Evolutionary conservation across 2,329 filamentous ascomycete species (phyloP).

Genomic region (Paraphoma sp.): DNA sequence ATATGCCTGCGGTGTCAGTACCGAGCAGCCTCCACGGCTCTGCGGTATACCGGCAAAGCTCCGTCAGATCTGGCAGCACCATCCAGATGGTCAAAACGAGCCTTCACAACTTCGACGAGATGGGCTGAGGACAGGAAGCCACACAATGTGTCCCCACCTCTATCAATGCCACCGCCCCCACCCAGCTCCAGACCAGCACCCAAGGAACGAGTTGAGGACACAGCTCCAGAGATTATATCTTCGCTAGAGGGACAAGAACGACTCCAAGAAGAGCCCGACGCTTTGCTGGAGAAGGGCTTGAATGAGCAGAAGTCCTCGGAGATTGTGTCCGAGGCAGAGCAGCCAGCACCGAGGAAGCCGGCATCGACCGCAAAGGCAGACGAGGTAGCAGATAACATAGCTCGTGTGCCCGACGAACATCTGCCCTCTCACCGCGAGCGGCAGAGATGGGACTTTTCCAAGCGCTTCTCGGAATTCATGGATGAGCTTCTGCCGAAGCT

Average conservation of each 20-base stretch:
- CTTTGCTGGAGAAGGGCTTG: constrained; percentile 13
- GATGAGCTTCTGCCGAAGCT: constrained; percentile 87
- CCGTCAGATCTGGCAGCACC: constrained; percentile 6
- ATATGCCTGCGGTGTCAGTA: constrained; percentile 40
- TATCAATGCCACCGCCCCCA: constrained; percentile 30
- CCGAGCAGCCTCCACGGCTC: constrained; percentile 28
- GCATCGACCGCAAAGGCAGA: constrained; percentile 8
- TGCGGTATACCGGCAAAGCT: constrained; percentile 7
- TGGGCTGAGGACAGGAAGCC: constrained; percentile 30
- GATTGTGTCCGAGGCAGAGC: background rate
- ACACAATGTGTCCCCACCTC: constrained; percentile 16
- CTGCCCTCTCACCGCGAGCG: constrained; percentile 62
- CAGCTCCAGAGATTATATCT: constrained; percentile 11
- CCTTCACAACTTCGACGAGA: constrained; percentile 27
- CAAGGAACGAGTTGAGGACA: constrained; percentile 7
- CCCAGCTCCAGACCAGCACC: constrained; percentile 12
- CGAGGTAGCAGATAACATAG: constrained; percentile 33
- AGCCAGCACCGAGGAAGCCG: background rate
- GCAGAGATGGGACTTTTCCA: constrained; percentile 63
- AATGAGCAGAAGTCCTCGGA: background rate
- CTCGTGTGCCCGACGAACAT: constrained; percentile 46
- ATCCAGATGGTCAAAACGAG: constrained; percentile 11
- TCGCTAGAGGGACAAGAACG: constrained; percentile 24
- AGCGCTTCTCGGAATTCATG: constrained; percentile 76
- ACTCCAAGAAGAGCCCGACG: constrained; percentile 19